Base-by-base conservation (phyloP, 2,329 filamentous ascomycete genomes). In the Peltaster fructicola region DNA sequence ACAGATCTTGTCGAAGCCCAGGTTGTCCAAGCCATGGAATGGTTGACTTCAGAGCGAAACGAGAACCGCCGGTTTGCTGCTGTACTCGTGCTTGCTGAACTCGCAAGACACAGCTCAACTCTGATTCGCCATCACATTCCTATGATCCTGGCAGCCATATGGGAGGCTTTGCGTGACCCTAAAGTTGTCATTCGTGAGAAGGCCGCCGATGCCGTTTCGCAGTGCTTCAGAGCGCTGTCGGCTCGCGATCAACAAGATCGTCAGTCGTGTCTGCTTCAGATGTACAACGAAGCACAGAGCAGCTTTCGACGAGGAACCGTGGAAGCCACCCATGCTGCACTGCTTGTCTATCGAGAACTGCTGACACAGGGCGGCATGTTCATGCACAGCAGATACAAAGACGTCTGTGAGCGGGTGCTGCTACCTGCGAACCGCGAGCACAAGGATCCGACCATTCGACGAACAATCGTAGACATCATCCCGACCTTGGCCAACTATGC, bases 311-410 rank as follows among this genome's bases (percentile, higher is more conserved):
- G 73, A 24, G 76, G 72, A 39, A 81, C 80, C 10, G 66, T 90
- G 27, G 88, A 98, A 49, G 76, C 73, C 31, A 75, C 91, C 20
- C 90, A 98, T 47, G 88, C 81, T n/a, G 93, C 85, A 2, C 63
- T 98, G 19, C 63, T 98, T 11, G 82, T 90, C 2, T 65, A 95
- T 41, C 90, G 85, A 49, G 85, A 95, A 53, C 65, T 98, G 23
- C 68, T 98, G 10, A 70, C 88, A 34, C 85, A 92, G 48, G 88
- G 88, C 26, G 84, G 82, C 40, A 98, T 98, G 85, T 98, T 91
- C 52, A 95, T 98, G 88, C 82, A 92, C 43, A 72, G 84, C 19
- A 53, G 54, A 45, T 98, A 95, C 51, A 70, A 75, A 30, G 80
- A 91, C 39, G 75, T 81, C 7, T 95, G 85, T 48, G 88, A 98